Evolutionary conservation across 768 basidiomycete genomes (phyloP).

Genomic region (Pulveroboletus sp.): DNA sequence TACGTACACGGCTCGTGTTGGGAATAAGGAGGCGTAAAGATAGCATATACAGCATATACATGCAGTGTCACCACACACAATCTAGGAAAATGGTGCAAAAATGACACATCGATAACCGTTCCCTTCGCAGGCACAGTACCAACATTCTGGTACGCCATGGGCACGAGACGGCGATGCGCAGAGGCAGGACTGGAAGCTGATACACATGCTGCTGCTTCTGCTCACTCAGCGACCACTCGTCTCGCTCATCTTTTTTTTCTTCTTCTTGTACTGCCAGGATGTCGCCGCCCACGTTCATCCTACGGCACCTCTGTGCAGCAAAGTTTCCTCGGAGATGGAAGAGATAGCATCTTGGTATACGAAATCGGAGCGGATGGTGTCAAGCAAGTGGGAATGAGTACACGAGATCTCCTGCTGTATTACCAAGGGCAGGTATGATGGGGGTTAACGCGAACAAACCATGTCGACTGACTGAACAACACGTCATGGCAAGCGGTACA

Average conservation of each 20-base stretch:
- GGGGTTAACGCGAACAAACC: constrained; percentile 6
- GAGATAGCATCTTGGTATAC: background rate
- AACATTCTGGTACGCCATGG: constrained; percentile 6
- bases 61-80: constrained; percentile 18
- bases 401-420: constrained; percentile 4
- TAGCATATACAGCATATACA: constrained; percentile 14
- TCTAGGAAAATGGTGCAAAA: constrained; percentile 11
- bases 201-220: constrained; percentile 23
- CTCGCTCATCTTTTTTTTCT: constrained; percentile 18
- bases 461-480: constrained; percentile 1
- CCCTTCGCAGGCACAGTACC: constrained; percentile 12
- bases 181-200: constrained; percentile 25
- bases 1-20: constrained; percentile 8
- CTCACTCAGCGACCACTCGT: constrained; percentile 27
- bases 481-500: background rate
- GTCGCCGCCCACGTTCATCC: constrained; percentile 4
- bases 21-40: constrained; percentile 21
- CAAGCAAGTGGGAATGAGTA: constrained; percentile 3
- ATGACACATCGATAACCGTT: constrained; percentile 11
- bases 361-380: background rate
- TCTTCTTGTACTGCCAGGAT: constrained; percentile 14
- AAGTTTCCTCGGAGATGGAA: constrained; percentile 23
- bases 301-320: background rate
- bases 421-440: constrained; percentile 2
- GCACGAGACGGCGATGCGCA: constrained; percentile 20